Conservation (phyloP, 2,329 filamentous ascomycete species). For the Penicillium capsulatum region DNA sequence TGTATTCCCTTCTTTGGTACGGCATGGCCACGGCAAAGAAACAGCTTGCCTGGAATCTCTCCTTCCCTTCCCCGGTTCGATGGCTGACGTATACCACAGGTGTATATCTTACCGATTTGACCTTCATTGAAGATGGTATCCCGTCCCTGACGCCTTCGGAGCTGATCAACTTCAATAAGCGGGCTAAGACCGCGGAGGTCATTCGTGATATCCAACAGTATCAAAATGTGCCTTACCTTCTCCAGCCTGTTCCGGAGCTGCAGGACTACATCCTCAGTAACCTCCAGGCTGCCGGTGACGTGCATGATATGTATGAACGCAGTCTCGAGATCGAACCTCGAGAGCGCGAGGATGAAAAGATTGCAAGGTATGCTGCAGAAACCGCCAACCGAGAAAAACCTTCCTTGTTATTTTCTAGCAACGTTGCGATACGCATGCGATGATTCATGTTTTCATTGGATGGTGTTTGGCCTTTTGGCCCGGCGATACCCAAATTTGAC, state of each 20-base stretch:
- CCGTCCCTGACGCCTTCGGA: slow-evolving; percentile 94
- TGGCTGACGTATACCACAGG: slow-evolving; percentile 49
- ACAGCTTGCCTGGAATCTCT: neutral
- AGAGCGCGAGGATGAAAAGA: slow-evolving; percentile 98
- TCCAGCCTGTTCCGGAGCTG: slow-evolving; percentile 83
- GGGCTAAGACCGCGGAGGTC: slow-evolving; percentile 94
- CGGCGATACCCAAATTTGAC: slow-evolving; percentile 33
- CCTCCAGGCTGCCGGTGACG: slow-evolving; percentile 90
- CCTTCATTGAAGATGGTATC: slow-evolving; percentile 98
- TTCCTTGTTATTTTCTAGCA: slow-evolving; percentile 32
- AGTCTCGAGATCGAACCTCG: slow-evolving; percentile 88
- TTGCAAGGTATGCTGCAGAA: slow-evolving; percentile 79
- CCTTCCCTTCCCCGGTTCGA: slow-evolving; percentile 4
- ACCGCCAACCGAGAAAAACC: slow-evolving; percentile 32
- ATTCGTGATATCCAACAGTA: slow-evolving; percentile 99
- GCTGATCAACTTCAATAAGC: slow-evolving; percentile 97
- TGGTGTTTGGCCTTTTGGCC: slow-evolving; percentile 12
- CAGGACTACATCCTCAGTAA: slow-evolving; percentile 97
- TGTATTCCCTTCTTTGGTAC: slow-evolving; percentile 97
- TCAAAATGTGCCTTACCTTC: slow-evolving; percentile 91
- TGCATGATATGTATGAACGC: slow-evolving; percentile 99
- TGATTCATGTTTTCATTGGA: slow-evolving; percentile 22
- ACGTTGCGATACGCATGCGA: slow-evolving; percentile 32
- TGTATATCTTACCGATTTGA: slow-evolving; percentile 94
- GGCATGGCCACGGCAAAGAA: slow-evolving; percentile 24